Evolutionary conservation across 176 grass and related monocot species (phyloP).

Genomic region (Chrysopogon serrulatus): DNA sequence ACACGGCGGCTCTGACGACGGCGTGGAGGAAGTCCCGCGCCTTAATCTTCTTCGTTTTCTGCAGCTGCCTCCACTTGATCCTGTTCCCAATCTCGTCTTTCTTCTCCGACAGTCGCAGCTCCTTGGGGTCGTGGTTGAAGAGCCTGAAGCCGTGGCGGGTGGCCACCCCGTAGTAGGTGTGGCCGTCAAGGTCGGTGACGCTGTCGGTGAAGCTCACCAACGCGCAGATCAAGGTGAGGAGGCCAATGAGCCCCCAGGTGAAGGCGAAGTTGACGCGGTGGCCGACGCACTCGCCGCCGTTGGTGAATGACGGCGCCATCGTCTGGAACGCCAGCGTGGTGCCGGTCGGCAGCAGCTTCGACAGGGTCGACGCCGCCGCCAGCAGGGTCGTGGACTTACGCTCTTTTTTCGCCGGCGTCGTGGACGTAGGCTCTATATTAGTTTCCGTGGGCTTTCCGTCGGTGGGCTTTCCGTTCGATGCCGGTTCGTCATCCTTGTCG

Average conservation of each 20-base stretch:
- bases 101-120: neutral
- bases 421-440: no score
- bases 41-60: neutral
- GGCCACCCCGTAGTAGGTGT: neutral
- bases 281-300: neutral
- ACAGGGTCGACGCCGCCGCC: neutral
- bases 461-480: no score
- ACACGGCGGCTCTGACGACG: neutral
- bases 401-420: no score
- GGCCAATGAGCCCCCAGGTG: neutral
- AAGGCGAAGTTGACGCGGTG: neutral
- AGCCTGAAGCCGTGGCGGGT: neutral
- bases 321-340: neutral
- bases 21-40: neutral
- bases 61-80: no score
- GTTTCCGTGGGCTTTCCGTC: no score
- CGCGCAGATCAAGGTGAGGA: neutral
- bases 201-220: neutral
- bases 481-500: no score
- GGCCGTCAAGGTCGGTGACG: neutral
- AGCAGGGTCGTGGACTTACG: neutral
- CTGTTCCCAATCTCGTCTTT: no score
- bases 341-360: neutral
- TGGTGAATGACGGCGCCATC: neutral
- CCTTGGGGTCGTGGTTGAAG: neutral